A percentile compares a stretch with the other conserved stretches of the same genome.
These are phyloP conservation scores for Pleurotus giganteus DNA, from an alignment of 768 basidiomycete genomes.

Conservation along the genomic window DNA sequence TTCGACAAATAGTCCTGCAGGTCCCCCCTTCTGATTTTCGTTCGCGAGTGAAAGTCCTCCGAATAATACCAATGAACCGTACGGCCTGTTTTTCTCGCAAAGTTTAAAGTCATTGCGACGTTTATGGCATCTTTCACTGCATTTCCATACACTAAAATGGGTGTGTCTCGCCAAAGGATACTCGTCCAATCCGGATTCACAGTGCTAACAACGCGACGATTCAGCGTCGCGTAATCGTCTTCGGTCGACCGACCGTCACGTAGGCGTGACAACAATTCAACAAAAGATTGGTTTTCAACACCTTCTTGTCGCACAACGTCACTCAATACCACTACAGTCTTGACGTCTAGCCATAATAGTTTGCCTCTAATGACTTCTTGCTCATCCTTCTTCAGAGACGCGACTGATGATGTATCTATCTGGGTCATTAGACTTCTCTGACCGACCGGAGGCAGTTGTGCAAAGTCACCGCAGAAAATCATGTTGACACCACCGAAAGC, in stretches of 20 bases:
- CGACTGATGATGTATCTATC: constrained; percentile 10
- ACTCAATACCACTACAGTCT: constrained; percentile 25
- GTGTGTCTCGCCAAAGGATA: constrained; percentile 23
- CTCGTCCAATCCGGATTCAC: neutral
- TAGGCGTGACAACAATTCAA: constrained; percentile 19
- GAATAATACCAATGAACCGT: constrained; percentile 28
- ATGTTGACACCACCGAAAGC: constrained; percentile 39
- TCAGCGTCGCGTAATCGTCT: constrained; percentile 22
- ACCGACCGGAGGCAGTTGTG: constrained; percentile 36
- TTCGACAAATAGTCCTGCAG: constrained; percentile 11
- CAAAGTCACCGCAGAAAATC: constrained; percentile 43
- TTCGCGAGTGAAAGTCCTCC: constrained; percentile 17
- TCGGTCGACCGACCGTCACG: constrained; percentile 22
- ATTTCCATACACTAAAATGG: constrained; percentile 36
- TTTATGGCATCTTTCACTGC: constrained; percentile 36
- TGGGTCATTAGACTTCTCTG: constrained; percentile 21
- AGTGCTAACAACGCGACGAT: constrained; percentile 11
- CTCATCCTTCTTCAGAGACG: neutral
- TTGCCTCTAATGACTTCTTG: constrained; percentile 26
- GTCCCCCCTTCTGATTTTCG: neutral
- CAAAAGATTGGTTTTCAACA: constrained; percentile 17
- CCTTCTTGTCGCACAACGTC: constrained; percentile 26
- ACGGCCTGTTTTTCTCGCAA: constrained; percentile 18
- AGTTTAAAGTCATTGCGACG: constrained; percentile 17
- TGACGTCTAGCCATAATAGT: constrained; percentile 30